Conservation (phyloP, 441 rosid genomes). For the Biscutella laevigata region DNA sequence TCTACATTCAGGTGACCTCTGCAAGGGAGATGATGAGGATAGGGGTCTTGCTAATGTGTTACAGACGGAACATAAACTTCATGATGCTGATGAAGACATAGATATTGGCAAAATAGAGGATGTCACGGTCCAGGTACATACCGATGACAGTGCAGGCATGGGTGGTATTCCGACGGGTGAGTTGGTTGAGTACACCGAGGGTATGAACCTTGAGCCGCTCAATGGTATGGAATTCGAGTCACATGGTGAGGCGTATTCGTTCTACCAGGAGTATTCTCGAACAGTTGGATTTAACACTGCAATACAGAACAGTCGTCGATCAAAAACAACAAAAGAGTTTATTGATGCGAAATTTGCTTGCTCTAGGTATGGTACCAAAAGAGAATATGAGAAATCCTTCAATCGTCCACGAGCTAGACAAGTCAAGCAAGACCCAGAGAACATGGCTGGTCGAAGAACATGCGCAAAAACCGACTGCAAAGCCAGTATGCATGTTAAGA, state of each 20-base stretch:
- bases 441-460: constrained; percentile 60
- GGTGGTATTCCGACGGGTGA: constrained; percentile 27
- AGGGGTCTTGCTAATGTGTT: constrained; percentile 47
- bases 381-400: constrained; percentile 76
- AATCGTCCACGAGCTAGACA: constrained; percentile 71
- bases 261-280: constrained; percentile 79
- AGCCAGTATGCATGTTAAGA: constrained; percentile 94
- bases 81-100: constrained; percentile 36
- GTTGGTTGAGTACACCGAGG: constrained; percentile 44
- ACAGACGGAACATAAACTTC: constrained; percentile 43
- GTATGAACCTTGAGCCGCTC: constrained; percentile 62
- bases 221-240: constrained; percentile 86
- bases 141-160: constrained; percentile 35
- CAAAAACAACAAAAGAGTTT: constrained; percentile 74
- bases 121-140: constrained; percentile 36
- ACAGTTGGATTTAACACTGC: constrained; percentile 78
- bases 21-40: constrained; percentile 45
- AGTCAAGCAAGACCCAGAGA: constrained; percentile 68
- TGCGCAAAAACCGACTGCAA: constrained; percentile 82
- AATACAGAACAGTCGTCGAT: constrained; percentile 79
- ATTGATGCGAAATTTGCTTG: constrained; percentile 89
- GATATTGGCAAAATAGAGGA: constrained; percentile 39
- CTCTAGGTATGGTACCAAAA: constrained; percentile 77
- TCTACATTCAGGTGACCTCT: constrained; percentile 74
- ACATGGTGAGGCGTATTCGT: constrained; percentile 72